These are phyloP conservation scores for Myriosclerotinia duriaeana DNA, from an alignment of 2,329 filamentous ascomycete species.

Conservation along the genomic window DNA sequence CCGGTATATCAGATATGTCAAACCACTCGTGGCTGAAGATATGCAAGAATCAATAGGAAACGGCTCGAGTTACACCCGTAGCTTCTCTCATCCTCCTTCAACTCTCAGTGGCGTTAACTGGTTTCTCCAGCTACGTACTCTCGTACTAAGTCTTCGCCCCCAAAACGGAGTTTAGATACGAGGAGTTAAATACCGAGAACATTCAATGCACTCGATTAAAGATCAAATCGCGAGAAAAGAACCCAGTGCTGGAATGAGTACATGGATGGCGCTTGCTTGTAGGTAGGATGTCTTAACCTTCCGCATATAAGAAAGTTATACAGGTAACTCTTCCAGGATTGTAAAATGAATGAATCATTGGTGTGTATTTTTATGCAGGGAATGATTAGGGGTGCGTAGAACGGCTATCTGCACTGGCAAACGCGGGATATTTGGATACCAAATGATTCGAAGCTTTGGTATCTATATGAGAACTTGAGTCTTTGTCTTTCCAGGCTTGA, in stretches of 20 bases:
- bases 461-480: background rate
- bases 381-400: background rate
- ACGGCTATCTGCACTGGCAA: background rate
- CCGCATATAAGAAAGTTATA: background rate
- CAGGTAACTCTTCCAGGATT: background rate
- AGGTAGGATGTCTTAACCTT: too few species aligned
- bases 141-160: background rate
- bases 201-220: background rate
- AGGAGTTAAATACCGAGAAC: too few species aligned
- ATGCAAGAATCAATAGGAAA: background rate
- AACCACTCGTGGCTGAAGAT: too few species aligned
- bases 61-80: background rate
- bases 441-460: conserved; percentile 9
- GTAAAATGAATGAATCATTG: background rate
- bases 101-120: too few species aligned
- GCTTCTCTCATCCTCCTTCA: background rate
- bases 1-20: too few species aligned
- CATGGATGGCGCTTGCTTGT: background rate
- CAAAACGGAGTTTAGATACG: too few species aligned
- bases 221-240: background rate
- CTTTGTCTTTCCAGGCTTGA: background rate
- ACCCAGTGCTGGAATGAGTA: background rate
- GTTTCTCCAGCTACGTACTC: background rate
- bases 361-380: background rate
- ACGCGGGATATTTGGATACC: background rate